phyloP scores from a whole-genome alignment of 225 moss, liverwort and hornwort species.

The Bryum argenteum region DNA sequence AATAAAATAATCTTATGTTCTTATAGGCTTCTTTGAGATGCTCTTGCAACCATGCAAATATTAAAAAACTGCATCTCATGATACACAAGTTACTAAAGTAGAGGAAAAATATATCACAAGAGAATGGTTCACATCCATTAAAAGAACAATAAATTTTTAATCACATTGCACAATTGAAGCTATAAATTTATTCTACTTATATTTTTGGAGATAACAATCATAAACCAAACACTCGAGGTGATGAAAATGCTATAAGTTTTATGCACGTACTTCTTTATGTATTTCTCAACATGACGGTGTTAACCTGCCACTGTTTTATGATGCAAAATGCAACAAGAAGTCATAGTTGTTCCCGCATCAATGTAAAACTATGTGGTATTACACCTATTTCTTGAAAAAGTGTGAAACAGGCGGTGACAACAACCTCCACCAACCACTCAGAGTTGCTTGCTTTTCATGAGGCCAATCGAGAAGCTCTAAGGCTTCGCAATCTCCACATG shows the following conservation, averaged over 20 bases:
- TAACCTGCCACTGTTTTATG: neutral
- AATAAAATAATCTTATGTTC: neutral
- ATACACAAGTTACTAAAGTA: neutral
- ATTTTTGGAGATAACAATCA: neutral
- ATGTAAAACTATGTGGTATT: neutral
- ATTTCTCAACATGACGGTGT: neutral
- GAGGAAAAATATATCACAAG: neutral
- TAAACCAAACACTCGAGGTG: neutral
- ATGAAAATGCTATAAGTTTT: neutral
- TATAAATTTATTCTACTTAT: neutral
- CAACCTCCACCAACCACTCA: too few relatives aligned
- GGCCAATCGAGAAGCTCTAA: too few relatives aligned
- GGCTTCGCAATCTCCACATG: too few relatives aligned
- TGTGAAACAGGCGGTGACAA: too few relatives aligned
- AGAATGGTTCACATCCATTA: neutral
- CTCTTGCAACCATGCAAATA: neutral
- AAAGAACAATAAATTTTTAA: neutral
- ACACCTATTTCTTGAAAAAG: too few relatives aligned
- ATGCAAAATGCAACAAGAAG: neutral
- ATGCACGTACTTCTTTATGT: neutral
- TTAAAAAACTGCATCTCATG: neutral
- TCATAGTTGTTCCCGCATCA: neutral
- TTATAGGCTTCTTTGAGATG: neutral
- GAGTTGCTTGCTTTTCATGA: too few relatives aligned
- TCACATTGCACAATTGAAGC: neutral